Conservation (phyloP, 768 basidiomycete genomes). For the Tephrocybe rancida region DNA sequence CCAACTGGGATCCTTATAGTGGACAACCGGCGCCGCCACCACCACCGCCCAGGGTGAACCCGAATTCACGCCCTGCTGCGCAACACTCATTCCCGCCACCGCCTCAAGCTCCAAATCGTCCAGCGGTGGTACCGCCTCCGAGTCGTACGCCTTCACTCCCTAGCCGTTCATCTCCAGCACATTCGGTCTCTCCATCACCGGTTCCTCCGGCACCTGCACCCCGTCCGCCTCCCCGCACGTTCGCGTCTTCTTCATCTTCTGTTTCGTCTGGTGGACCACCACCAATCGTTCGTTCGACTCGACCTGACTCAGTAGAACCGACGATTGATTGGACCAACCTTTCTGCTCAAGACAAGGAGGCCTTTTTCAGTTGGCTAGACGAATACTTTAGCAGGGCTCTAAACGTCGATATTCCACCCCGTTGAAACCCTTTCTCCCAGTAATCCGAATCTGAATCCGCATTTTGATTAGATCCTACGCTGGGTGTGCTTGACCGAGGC, state of each 20-base stretch:
- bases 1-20: constrained; percentile 66
- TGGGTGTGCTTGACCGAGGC: no score
- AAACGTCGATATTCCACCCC: constrained; percentile 26
- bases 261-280: constrained; percentile 26
- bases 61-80: constrained; percentile 34
- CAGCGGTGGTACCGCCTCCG: constrained; percentile 11
- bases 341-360: constrained; percentile 64
- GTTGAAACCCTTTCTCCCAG: background rate
- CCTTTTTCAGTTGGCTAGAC: constrained; percentile 80
- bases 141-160: constrained; percentile 14
- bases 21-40: constrained; percentile 53
- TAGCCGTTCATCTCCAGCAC: constrained; percentile 14
- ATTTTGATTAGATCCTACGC: no score
- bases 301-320: constrained; percentile 26
- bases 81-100: constrained; percentile 20
- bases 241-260: constrained; percentile 3
- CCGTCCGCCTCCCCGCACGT: constrained; percentile 17
- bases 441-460: no score
- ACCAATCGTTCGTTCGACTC: constrained; percentile 32
- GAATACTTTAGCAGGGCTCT: constrained; percentile 68
- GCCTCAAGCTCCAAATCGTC: constrained; percentile 19
- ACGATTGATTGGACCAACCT: constrained; percentile 73
- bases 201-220: constrained; percentile 12
- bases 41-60: constrained; percentile 41
- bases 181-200: constrained; percentile 25